Evolutionary conservation across 768 basidiomycete genomes (phyloP).

Genomic region (Rhizopogon rudus): DNA sequence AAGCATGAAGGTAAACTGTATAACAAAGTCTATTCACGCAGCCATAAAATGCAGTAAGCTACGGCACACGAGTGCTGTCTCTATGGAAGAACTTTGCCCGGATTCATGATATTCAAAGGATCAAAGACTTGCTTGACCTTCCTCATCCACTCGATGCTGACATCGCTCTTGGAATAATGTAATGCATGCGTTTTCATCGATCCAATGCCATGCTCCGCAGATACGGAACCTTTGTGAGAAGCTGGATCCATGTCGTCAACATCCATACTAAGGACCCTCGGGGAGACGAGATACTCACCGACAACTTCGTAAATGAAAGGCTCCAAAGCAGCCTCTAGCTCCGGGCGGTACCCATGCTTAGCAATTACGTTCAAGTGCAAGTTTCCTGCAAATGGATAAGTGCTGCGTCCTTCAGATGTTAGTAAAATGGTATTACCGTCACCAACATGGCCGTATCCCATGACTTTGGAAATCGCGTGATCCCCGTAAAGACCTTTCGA

Average conservation of each 20-base stretch:
- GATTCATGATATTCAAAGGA: conserved; percentile 89
- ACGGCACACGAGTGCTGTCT: background rate
- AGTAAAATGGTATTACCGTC: conserved; percentile 60
- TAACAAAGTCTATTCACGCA: no score
- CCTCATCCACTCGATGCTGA: conserved; percentile 86
- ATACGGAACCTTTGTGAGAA: conserved; percentile 83
- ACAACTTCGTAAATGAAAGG: conserved; percentile 94
- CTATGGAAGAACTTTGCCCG: conserved; percentile 65
- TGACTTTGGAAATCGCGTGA: conserved; percentile 72
- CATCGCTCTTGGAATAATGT: conserved; percentile 75
- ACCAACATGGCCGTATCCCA: conserved; percentile 96
- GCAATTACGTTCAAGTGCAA: conserved; percentile 91
- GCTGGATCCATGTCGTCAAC: conserved; percentile 35
- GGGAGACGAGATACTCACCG: conserved; percentile 37
- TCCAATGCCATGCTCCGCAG: conserved; percentile 97
- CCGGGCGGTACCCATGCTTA: conserved; percentile 63
- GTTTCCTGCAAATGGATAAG: conserved; percentile 54
- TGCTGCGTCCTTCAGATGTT: background rate
- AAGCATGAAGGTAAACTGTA: no score
- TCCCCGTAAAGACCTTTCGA: conserved; percentile 67
- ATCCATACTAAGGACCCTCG: background rate
- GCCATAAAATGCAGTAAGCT: background rate
- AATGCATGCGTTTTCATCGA: conserved; percentile 91
- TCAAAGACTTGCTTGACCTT: conserved; percentile 87
- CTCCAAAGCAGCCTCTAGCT: conserved; percentile 84